Base-by-base conservation (phyloP, 176 grass and related monocot genomes). In the Carex scoparia region DNA sequence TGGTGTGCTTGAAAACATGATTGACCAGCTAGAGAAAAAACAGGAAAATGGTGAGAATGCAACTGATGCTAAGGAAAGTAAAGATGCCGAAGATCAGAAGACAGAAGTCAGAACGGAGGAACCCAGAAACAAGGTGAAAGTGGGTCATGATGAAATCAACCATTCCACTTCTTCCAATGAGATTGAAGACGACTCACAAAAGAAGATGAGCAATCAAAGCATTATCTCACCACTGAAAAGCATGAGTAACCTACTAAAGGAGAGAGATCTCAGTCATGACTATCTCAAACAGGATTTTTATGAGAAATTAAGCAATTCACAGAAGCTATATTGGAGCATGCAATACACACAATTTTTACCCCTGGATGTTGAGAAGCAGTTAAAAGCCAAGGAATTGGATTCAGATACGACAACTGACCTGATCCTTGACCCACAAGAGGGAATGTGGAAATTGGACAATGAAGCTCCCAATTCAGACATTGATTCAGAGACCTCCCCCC, bases 1-100 rank as follows among this genome's bases (percentile, higher is more conserved):
- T 74, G 95, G 95, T 77, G 93, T 94, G 78, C 10, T 98, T 63
- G 95, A 98, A 80, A 92, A 92, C 87, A 94, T 98, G 89, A 94
- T 98, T 32, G 93, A 94, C 49, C 92, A 90, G 69, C 88, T 90
- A 65, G 79, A 98, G 87, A 98, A 94, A 85, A 89, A 86, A 44
- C 72, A 82, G 18, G 89, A 89, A 81, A 87, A 92, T 61, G 64
- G 59, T 68, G 82, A 66, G 40, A 15, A 62, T 58, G 57, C 61
- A 55, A 62, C 18, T 61, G 81, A 85, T n/a, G 14, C 58, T 8
- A 28, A 81, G 55, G 79, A 2, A 64, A 66, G 64, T 51, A 14
- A 31, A 67, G 42, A 65, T 46, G 37, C 61, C 2, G 15, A 67
- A 68, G 35, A 56, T 58, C 49, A 86, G 1, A 79, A 87, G 27